Percentiles rank a stretch among this genome's conserved stretches.
These are phyloP conservation scores for Powellomyces hirtus DNA, from an alignment of 192 early-diverging fungal genomes.

Conservation along the genomic window DNA sequence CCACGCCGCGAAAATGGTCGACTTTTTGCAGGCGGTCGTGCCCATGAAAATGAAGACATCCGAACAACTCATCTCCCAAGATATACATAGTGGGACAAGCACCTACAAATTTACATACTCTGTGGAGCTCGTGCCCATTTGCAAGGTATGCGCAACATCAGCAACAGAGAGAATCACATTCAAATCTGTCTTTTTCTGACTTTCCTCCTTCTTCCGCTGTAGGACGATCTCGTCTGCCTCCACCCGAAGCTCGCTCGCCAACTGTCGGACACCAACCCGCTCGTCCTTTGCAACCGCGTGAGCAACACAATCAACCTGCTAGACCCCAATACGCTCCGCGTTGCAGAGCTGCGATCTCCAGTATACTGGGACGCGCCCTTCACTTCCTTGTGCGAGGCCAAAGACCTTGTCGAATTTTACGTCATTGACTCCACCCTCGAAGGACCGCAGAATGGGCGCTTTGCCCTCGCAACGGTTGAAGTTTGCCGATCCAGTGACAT, in stretches of 20 bases:
- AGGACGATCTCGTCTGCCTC: conserved; percentile 89
- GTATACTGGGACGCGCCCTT: conserved; percentile 88
- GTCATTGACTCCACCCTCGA: conserved; percentile 89
- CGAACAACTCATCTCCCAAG: conserved; percentile 94
- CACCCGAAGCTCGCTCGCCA: conserved; percentile 80
- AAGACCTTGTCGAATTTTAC: conserved; percentile 89
- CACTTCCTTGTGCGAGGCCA: conserved; percentile 67
- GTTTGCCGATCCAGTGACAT: conserved; percentile 82
- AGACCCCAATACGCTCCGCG: conserved; percentile 82
- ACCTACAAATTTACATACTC: conserved; percentile 98
- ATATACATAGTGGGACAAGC: conserved; percentile 85
- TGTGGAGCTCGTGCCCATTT: conserved; percentile 92
- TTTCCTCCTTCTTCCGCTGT: background rate
- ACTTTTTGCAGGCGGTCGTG: conserved; percentile 85
- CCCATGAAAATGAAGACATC: conserved; percentile 84
- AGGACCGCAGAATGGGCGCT: conserved; percentile 56
- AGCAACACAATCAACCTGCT: conserved; percentile 83
- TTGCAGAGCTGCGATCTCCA: conserved; percentile 68
- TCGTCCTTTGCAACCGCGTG: conserved; percentile 81
- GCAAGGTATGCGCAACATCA: conserved; percentile 51
- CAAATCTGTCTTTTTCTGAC: background rate
- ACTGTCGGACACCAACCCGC: conserved; percentile 80
- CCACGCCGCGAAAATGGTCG: conserved; percentile 94
- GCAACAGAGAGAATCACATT: background rate
- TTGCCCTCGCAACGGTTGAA: conserved; percentile 84